Evolutionary conservation across 1,139 yeast species (phyloP).

Genomic region (Nakaseomyces kungkrabaensis): DNA sequence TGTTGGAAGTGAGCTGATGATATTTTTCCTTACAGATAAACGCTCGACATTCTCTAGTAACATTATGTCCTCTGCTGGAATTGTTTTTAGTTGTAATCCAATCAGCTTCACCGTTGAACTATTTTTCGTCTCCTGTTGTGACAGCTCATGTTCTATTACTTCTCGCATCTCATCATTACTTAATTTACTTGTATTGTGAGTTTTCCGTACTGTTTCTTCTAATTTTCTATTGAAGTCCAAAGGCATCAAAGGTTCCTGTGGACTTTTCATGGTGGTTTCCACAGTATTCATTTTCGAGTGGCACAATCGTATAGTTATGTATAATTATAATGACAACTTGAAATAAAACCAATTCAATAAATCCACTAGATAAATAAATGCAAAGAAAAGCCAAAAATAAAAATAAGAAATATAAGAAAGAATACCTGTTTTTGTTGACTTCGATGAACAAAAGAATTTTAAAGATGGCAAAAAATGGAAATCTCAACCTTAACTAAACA

Average conservation of each 20-base stretch:
- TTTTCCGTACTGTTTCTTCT: neutral
- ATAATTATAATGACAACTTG: neutral
- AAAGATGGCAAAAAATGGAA: too few species aligned
- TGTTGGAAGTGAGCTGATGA: conserved; percentile 39
- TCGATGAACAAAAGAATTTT: too few species aligned
- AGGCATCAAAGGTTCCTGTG: neutral
- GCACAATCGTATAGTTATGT: too few species aligned
- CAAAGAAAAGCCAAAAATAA: neutral
- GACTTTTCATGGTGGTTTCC: neutral
- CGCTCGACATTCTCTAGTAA: conserved; percentile 39
- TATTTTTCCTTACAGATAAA: conserved; percentile 45
- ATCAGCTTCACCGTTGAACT: conserved; percentile 22
- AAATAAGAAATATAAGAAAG: too few species aligned
- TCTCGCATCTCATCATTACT: neutral
- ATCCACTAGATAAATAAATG: neutral
- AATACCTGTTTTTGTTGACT: too few species aligned
- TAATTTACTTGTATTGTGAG: neutral
- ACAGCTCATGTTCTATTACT: neutral
- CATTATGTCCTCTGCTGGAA: conserved; percentile 33
- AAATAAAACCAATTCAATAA: neutral
- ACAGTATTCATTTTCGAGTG: neutral
- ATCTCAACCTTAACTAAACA: too few species aligned
- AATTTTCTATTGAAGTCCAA: neutral
- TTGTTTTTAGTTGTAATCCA: conserved; percentile 17
- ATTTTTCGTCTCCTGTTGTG: conserved; percentile 12